phyloP scores from a whole-genome alignment of 2,329 filamentous ascomycete species.

The Xylaria sp. region DNA sequence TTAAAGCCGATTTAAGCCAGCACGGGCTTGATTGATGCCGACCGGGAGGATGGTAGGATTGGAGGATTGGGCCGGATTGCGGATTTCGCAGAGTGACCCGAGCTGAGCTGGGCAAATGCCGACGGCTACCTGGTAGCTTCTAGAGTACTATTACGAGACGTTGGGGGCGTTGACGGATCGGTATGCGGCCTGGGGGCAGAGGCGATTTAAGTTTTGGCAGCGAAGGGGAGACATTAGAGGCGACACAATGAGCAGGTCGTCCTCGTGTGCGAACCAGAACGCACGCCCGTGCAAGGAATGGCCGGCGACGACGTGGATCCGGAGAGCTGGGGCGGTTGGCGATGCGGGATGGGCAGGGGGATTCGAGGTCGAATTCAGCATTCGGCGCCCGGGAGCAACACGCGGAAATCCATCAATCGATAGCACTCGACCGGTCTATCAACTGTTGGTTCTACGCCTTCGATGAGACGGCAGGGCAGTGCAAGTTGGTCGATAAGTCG shows the following conservation, averaged over 20 bases:
- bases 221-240: constrained; percentile 47
- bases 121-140: constrained; percentile 15
- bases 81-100: background rate
- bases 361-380: constrained; percentile 4
- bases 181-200: constrained; percentile 43
- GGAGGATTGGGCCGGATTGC: background rate
- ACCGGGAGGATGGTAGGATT: background rate
- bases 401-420: constrained; percentile 7
- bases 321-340: background rate
- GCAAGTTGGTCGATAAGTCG: background rate
- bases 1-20: background rate
- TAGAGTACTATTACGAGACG: background rate
- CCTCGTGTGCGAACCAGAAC: constrained; percentile 4
- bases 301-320: constrained; percentile 14
- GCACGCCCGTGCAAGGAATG: background rate
- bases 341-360: background rate
- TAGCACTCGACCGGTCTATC: background rate
- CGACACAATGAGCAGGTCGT: constrained; percentile 37
- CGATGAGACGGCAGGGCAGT: background rate
- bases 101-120: background rate
- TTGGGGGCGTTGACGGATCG: constrained; percentile 37
- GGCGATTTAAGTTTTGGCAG: constrained; percentile 45
- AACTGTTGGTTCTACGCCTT: no score
- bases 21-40: background rate
- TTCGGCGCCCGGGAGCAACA: background rate